Evolutionary conservation across 2,329 filamentous ascomycete genomes (phyloP), one percentile per base, ranked within the genome.

Genomic region (Xylariaceae sp.): DNA sequence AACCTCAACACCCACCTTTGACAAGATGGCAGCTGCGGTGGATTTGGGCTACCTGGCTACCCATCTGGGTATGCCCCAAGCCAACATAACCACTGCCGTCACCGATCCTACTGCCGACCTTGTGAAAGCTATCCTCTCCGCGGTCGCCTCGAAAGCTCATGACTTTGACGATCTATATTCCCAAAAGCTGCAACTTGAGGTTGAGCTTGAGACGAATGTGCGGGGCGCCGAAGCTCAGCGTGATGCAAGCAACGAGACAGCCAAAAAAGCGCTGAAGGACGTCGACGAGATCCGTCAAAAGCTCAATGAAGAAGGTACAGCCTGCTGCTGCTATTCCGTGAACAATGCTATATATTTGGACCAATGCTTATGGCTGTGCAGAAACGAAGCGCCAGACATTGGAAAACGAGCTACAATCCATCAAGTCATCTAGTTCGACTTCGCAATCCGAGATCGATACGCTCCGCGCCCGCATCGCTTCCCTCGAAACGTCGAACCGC

Each of bases 181-280:
- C 9, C 87, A 95, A 51, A 97, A 96, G 68, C 76, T 96, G 34
- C 84, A 88, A 52, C 72, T 87, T 34, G 89, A 95, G 56, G 93
- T 98, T 34, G 90, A 97, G 69, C 78, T 97, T 7, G 93, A 98
- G 64, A 93, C 89, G 64, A 85, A 85, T 15, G 84, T 95, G 36
- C 84, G 89, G 54, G 86, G 79, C 51, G 84, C 85, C 45, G 91
- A 97, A 61, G 81, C 85, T 18, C 87, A 89, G 64, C 83, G 83
- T 51, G 88, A 91, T 59, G 79, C 83, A 8, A 81, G 93, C 61
- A 95, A 93, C 66, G 74, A 78, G 4, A 87, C 85, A 1, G 78
- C 89, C 34, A 89, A 94, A 48, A 91, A 91, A 62, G 84, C 86
- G 9, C 74, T 90, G 46, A 86, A 87, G 51, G 90, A 96, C 51